These are phyloP conservation scores for Logfia minima DNA, from an alignment of 129 eudicot species.

Conservation along the genomic window DNA sequence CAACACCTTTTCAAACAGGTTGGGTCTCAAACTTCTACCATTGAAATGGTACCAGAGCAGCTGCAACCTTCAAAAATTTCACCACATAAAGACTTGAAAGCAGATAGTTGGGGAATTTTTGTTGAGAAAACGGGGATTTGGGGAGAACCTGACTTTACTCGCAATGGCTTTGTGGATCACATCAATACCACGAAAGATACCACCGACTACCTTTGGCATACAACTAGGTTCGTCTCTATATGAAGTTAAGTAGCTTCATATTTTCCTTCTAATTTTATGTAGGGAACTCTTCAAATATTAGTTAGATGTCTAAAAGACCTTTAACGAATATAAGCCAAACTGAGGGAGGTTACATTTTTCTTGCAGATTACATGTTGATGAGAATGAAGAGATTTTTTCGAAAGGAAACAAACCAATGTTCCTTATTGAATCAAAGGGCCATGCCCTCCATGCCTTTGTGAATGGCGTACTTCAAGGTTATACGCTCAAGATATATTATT, in stretches of 20 bases:
- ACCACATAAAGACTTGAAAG: conserved; percentile 54
- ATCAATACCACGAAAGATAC: conserved; percentile 91
- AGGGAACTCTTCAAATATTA: background rate
- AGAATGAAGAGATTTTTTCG: conserved; percentile 50
- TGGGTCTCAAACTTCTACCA: conserved; percentile 60
- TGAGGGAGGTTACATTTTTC: background rate
- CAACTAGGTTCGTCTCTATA: conserved; percentile 59
- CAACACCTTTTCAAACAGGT: conserved; percentile 44
- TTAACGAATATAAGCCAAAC: background rate
- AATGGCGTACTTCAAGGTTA: conserved; percentile 81
- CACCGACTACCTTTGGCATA: conserved; percentile 96
- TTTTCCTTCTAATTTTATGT: background rate
- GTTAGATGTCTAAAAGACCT: conserved; percentile 13
- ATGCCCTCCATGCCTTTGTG: conserved; percentile 77
- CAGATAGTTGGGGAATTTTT: conserved; percentile 66
- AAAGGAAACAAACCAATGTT: conserved; percentile 57
- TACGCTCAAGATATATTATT: conserved; percentile 24
- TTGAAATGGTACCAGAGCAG: conserved; percentile 74
- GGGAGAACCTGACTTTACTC: conserved; percentile 71
- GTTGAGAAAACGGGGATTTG: conserved; percentile 72
- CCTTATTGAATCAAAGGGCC: conserved; percentile 78
- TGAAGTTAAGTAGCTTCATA: no score
- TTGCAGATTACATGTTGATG: conserved; percentile 58
- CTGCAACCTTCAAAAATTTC: conserved; percentile 51
- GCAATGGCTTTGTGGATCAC: conserved; percentile 83